Evolutionary conservation across 2,329 filamentous ascomycete species (phyloP).

Genomic region (Botryotinia narcissicola): DNA sequence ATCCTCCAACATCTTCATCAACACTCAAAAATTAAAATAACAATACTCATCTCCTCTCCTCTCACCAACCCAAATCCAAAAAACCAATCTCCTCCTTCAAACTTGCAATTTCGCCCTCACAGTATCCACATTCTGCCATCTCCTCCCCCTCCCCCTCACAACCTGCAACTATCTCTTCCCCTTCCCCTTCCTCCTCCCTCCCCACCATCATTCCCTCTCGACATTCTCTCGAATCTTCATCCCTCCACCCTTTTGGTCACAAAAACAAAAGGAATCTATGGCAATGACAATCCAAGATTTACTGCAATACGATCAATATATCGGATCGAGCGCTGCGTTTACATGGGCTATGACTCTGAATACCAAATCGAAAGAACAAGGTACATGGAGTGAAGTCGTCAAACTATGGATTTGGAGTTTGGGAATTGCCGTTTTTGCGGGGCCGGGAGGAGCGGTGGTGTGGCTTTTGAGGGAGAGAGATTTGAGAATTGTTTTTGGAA

Average conservation of each 20-base stretch:
- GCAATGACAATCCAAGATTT: not conserved
- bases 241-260: not conserved
- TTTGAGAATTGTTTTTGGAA: rapidly evolving
- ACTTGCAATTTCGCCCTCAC: not conserved
- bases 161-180: not conserved
- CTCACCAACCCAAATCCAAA: too few relatives aligned
- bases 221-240: not conserved
- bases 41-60: too few relatives aligned
- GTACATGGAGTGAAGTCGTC: rapidly evolving
- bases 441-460: not conserved
- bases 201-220: not conserved
- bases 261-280: not conserved
- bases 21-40: too few relatives aligned
- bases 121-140: not conserved
- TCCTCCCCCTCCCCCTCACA: not conserved
- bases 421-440: rapidly evolving
- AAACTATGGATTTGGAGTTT: not conserved
- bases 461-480: not conserved
- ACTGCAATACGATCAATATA: not conserved
- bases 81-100: not conserved
- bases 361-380: not conserved
- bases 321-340: not conserved
- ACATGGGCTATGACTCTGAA: not conserved
- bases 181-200: not conserved
- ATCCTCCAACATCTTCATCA: too few relatives aligned